These are phyloP conservation scores for Funneliformis geosporum DNA, from an alignment of 192 early-diverging fungal genomes.

Conservation along the genomic window DNA sequence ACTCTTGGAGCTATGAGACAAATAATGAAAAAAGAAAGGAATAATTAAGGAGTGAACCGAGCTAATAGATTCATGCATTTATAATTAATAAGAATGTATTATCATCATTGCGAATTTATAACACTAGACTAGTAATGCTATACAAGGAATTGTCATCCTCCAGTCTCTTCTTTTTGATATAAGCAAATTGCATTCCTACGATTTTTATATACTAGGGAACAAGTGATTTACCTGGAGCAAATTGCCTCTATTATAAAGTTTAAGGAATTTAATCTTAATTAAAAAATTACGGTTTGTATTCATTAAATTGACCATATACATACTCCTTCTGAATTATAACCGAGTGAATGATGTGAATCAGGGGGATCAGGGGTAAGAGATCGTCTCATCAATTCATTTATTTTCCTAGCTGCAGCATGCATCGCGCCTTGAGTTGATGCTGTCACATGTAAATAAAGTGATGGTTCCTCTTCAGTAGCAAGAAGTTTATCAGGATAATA, in stretches of 20 bases:
- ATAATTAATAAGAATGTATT: no score
- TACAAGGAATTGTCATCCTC: no score
- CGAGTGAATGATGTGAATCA: constrained; percentile 26
- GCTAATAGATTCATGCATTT: no score
- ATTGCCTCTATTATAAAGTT: constrained; percentile 42
- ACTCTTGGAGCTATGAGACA: not conserved
- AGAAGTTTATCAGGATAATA: constrained; percentile 73
- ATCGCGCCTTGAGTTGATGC: constrained; percentile 66
- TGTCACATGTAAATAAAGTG: constrained; percentile 76
- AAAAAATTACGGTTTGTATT: not conserved
- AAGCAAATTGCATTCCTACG: constrained; percentile 76
- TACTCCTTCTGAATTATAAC: constrained; percentile 12
- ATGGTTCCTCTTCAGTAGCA: constrained; percentile 76
- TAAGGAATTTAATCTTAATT: not conserved
- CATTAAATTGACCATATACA: not conserved
- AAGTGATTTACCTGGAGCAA: constrained; percentile 65
- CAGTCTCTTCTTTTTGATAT: constrained; percentile 57
- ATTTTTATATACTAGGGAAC: constrained; percentile 84
- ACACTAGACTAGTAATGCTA: no score
- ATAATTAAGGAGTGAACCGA: not conserved
- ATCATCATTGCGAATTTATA: no score
- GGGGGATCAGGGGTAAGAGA: constrained; percentile 44
- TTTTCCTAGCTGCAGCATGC: constrained; percentile 69
- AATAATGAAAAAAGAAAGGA: not conserved
- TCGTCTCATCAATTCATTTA: constrained; percentile 75